Evolutionary conservation across 2,329 filamentous ascomycete genomes (phyloP).

Genomic region (Fusarium pilosicola): DNA sequence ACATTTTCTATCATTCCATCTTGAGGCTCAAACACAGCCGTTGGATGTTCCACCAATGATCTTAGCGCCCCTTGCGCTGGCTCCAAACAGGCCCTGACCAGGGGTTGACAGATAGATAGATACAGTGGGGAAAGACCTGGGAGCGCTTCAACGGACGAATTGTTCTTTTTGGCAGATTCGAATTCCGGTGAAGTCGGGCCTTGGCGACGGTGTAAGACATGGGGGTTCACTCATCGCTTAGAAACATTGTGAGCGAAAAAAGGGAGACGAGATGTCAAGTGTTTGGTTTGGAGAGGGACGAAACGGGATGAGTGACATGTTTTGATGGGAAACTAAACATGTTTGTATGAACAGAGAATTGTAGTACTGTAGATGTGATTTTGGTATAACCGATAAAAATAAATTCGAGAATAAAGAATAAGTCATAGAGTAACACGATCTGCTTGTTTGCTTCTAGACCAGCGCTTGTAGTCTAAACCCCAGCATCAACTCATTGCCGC

Average conservation of each 20-base stretch:
- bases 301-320: slow-evolving; percentile 16
- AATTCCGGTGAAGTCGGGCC: slow-evolving; percentile 44
- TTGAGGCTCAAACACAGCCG: slow-evolving; percentile 44
- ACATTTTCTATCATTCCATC: slow-evolving; percentile 9
- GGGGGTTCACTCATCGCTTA: slow-evolving; percentile 2
- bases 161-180: slow-evolving; percentile 31
- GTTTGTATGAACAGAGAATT: not conserved
- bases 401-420: not conserved
- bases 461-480: slow-evolving; percentile 30
- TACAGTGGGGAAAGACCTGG: not conserved
- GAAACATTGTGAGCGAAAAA: not conserved
- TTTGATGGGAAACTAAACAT: slow-evolving; percentile 14
- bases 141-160: slow-evolving; percentile 1
- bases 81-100: slow-evolving; percentile 33
- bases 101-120: not conserved
- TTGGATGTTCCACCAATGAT: slow-evolving; percentile 43
- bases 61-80: slow-evolving; percentile 41
- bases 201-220: slow-evolving; percentile 31
- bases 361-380: fast-evolving
- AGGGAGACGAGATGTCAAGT: not conserved
- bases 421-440: not conserved
- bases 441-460: slow-evolving; percentile 14
- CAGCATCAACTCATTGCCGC: slow-evolving; percentile 14
- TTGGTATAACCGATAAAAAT: not conserved
- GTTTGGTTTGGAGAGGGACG: slow-evolving; percentile 7